These are phyloP conservation scores for Hypomyces rosellus DNA, from an alignment of 2,329 filamentous ascomycete species.

Conservation along the genomic window DNA sequence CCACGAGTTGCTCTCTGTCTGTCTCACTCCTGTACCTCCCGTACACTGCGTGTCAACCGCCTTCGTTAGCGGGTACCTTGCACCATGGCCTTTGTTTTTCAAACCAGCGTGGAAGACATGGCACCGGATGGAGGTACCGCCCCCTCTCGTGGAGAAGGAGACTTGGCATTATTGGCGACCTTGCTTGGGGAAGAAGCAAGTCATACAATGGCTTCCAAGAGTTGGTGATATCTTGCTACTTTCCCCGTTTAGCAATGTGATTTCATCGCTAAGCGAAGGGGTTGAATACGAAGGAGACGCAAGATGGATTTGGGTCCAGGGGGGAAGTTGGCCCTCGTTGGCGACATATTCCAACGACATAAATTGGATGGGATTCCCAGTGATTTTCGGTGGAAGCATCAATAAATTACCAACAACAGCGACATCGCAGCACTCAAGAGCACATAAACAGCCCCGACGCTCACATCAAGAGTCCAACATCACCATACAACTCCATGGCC, in stretches of 20 bases:
- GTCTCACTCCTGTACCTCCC: not conserved
- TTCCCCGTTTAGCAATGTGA: not conserved
- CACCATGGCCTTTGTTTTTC: no score
- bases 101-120: no score
- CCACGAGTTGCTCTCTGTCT: not conserved
- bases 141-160: no score
- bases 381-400: no score
- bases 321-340: not conserved
- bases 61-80: not conserved
- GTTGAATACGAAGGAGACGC: not conserved
- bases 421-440: no score
- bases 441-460: no score
- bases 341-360: not conserved
- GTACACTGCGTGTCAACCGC: not conserved
- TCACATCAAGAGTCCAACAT: no score
- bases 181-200: not conserved
- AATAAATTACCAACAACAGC: no score
- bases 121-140: no score
- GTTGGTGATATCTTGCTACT: not conserved
- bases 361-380: not conserved
- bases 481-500: no score
- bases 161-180: not conserved
- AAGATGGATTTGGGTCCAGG: not conserved
- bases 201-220: slow-evolving; percentile 5
- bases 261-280: slow-evolving; percentile 2